Evolutionary conservation across 2,329 filamentous ascomycete species (phyloP).

Genomic region (Xylaria arbuscula): DNA sequence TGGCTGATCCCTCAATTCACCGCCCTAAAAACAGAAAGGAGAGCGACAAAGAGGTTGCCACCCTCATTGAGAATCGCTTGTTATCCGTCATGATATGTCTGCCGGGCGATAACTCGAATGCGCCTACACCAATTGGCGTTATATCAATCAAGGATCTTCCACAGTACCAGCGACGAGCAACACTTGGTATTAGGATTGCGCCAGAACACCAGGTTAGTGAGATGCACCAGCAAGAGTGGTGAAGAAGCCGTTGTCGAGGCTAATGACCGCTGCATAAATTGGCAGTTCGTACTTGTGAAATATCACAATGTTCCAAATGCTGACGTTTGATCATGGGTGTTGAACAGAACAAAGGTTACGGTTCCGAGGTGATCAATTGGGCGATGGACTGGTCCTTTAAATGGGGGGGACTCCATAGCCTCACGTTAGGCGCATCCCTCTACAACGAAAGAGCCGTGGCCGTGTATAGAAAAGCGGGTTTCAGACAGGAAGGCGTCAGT

Average conservation of each 20-base stretch:
- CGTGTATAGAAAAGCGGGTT: slow-evolving; percentile 59
- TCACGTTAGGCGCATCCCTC: slow-evolving; percentile 54
- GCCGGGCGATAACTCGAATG: slow-evolving; percentile 19
- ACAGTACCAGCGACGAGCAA: slow-evolving; percentile 29
- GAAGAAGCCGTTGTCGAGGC: slow-evolving; percentile 1
- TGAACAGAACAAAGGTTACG: slow-evolving; percentile 58
- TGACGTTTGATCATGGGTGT: neutral
- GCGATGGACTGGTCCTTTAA: slow-evolving; percentile 59
- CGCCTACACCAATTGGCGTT: slow-evolving; percentile 18
- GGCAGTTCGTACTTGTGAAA: slow-evolving; percentile 35
- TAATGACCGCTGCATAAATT: slow-evolving; percentile 40
- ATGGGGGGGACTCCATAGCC: slow-evolving; percentile 57
- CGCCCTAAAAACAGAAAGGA: slow-evolving; percentile 32
- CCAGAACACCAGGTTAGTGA: slow-evolving; percentile 25
- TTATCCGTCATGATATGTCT: slow-evolving; percentile 40
- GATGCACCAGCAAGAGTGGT: neutral
- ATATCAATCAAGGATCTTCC: slow-evolving; percentile 4
- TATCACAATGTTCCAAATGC: slow-evolving; percentile 50
- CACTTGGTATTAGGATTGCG: slow-evolving; percentile 21
- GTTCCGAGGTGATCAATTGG: slow-evolving; percentile 60
- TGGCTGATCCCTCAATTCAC: slow-evolving; percentile 32
- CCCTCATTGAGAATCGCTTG: slow-evolving; percentile 25
- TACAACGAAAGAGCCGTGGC: slow-evolving; percentile 57
- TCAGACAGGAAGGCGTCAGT: slow-evolving; percentile 56
- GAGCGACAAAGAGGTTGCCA: slow-evolving; percentile 33